A percentile compares a stretch with the other conserved stretches of the same genome.
Evolutionary conservation across 345 rosid genomes (phyloP).

Genomic region (Punica granatum): DNA sequence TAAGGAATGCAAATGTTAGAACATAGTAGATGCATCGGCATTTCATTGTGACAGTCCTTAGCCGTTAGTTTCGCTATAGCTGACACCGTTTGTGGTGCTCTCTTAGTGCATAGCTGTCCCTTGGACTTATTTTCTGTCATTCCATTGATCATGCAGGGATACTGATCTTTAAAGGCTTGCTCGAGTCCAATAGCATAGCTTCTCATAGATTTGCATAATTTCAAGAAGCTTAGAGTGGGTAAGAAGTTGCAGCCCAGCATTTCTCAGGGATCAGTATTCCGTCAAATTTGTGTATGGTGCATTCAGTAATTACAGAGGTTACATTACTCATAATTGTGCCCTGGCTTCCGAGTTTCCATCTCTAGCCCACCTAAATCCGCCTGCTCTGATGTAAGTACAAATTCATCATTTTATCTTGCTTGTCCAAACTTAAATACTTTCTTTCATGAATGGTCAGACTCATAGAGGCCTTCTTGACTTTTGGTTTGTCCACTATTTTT

Average conservation of each 20-base stretch:
- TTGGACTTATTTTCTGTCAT: not conserved
- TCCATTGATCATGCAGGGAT: not conserved
- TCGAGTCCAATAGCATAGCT: not conserved
- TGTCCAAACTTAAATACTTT: not conserved
- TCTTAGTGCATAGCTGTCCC: not conserved
- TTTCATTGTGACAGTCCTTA: not conserved
- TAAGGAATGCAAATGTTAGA: not conserved
- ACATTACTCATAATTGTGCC: not conserved
- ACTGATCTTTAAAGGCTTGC: not conserved
- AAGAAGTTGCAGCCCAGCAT: not conserved
- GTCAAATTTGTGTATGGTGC: not conserved
- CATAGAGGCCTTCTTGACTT: not conserved
- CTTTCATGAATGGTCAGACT: not conserved
- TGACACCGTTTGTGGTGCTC: not conserved
- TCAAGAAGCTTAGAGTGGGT: not conserved
- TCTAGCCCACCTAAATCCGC: not conserved
- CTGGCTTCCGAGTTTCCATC: constrained; percentile 7
- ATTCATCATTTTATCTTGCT: not conserved
- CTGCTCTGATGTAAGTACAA: not conserved
- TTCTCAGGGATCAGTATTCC: not conserved
- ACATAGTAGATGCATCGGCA: not conserved
- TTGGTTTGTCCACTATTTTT: not conserved
- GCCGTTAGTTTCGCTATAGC: not conserved
- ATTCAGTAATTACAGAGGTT: not conserved
- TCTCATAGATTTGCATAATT: not conserved